These are phyloP conservation scores for Xylariaceae sp. DNA, from an alignment of 2,329 filamentous ascomycete genomes.

Conservation along the genomic window DNA sequence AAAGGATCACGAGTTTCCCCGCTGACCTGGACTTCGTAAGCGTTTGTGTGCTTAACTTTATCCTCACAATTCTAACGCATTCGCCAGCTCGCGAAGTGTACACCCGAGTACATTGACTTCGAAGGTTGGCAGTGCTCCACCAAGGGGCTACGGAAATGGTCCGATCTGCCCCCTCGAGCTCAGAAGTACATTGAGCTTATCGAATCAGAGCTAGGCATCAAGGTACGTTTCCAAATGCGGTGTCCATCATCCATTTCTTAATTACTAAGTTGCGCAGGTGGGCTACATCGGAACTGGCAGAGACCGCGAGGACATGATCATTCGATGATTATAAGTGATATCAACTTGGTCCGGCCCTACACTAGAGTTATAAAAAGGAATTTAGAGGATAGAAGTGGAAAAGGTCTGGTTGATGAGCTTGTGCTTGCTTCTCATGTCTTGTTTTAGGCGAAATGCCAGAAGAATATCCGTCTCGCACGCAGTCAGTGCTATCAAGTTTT, in stretches of 20 bases:
- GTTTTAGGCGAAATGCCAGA: neutral
- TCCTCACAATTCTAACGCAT: slow-evolving; percentile 26
- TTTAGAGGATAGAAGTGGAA: slow-evolving; percentile 8
- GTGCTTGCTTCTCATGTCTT: neutral
- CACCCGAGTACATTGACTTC: slow-evolving; percentile 49
- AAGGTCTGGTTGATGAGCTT: slow-evolving; percentile 1
- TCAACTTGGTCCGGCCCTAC: neutral
- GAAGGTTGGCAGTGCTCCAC: slow-evolving; percentile 55
- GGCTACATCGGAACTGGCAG: slow-evolving; percentile 25
- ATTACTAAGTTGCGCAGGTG: slow-evolving; percentile 15
- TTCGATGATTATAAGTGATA: slow-evolving; percentile 3
- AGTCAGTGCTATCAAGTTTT: neutral
- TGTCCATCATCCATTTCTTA: neutral
- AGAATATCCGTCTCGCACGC: neutral
- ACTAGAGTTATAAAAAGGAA: slow-evolving; percentile 9
- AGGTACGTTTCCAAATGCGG: slow-evolving; percentile 7
- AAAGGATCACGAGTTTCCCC: slow-evolving; percentile 45
- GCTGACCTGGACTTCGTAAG: slow-evolving; percentile 40
- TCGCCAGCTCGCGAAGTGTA: slow-evolving; percentile 45
- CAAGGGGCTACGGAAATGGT: slow-evolving; percentile 45
- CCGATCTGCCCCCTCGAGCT: slow-evolving; percentile 50
- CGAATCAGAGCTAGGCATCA: slow-evolving; percentile 15
- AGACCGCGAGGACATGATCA: slow-evolving; percentile 24
- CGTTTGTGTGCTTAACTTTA: neutral
- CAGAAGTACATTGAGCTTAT: slow-evolving; percentile 48